Evolutionary conservation across 805 yeast species (phyloP), one percentile per base, ranked within the genome.

Genomic region (Metschnikowia colocasiae): DNA sequence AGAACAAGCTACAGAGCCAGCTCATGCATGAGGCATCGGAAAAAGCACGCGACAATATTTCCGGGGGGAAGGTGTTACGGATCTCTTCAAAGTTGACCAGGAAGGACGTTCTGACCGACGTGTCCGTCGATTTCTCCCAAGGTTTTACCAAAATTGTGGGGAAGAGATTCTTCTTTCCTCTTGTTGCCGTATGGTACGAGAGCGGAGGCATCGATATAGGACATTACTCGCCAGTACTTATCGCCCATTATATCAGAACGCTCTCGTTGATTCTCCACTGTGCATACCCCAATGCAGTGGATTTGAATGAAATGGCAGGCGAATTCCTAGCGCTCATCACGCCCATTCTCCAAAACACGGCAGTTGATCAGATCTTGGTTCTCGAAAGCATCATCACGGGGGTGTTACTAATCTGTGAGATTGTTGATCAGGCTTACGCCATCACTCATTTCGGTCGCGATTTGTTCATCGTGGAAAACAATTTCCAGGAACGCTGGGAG

Each of bases 171-270:
- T 83, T 74, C 53, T 82, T 75, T 55, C 82, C 89, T 1, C 67
- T 85, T 40, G 58, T 76, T 0, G 69, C 73, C 6, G 65, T 76
- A 1, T 82, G 84, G 83, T 59, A 69, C 36, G 76, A 74, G 46
- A 70, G 70, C 19, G 74, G 68, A 31, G 79, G 73, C 7, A 71
- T 75, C 34, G 65, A 67, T 35, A 63, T 78, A 31, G 85, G 87
- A 0, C 73, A 68, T 34, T 79, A 80, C 55, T 75, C 85, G 0
- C 72, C 78, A 1, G 55, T 83, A 1, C 62, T 85, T 18, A 68
- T 71, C 30, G 72, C 80, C 0, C 91, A 85, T 58, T 84, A 73
- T 60, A 54, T 85, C 39, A 75, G 78, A 45, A 81, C 87, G 0
- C 57, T 85, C 45, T 72, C 80, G 0, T 57, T 85, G n/a, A 55